A percentile compares a stretch with the other conserved stretches of the same genome.
These are phyloP conservation scores for Fusarium temperatum DNA, from an alignment of 2,329 filamentous ascomycete genomes.

Conservation along the genomic window DNA sequence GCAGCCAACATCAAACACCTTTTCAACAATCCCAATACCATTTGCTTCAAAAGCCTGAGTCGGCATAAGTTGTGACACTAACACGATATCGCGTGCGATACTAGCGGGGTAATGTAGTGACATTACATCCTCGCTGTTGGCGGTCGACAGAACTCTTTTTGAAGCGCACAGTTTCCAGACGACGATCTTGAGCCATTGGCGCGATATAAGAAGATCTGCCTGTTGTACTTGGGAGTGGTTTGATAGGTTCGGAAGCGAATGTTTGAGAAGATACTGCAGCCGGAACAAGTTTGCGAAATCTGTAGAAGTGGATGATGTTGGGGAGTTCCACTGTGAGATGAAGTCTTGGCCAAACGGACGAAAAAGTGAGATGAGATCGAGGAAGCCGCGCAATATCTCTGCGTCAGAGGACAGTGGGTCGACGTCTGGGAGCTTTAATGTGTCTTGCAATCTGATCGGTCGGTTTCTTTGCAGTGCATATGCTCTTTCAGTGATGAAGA, in stretches of 20 bases:
- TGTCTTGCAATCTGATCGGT: constrained; percentile 39
- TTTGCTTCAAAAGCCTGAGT: constrained; percentile 45
- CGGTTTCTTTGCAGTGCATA: constrained; percentile 46
- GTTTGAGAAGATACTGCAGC: constrained; percentile 21
- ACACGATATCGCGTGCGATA: constrained; percentile 41
- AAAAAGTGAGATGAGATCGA: constrained; percentile 44
- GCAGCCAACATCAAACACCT: constrained; percentile 47
- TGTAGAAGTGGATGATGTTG: neutral
- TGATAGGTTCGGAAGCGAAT: constrained; percentile 7
- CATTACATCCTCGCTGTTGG: constrained; percentile 36
- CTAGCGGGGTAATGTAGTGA: constrained; percentile 39
- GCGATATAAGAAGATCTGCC: constrained; percentile 40
- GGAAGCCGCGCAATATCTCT: constrained; percentile 44
- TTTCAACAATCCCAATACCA: constrained; percentile 46
- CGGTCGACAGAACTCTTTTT: constrained; percentile 23
- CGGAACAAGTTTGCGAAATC: constrained; percentile 4
- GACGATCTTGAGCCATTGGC: constrained; percentile 42
- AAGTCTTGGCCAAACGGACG: constrained; percentile 42
- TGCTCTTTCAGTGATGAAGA: constrained; percentile 47
- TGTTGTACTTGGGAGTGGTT: constrained; percentile 31
- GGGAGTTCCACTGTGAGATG: constrained; percentile 41
- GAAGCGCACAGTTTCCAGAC: constrained; percentile 44
- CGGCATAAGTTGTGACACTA: constrained; percentile 33
- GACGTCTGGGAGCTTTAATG: constrained; percentile 34
- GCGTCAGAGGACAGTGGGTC: constrained; percentile 27